Base-by-base conservation (phyloP, 441 rosid genomes). In the Daphne laureola region DNA sequence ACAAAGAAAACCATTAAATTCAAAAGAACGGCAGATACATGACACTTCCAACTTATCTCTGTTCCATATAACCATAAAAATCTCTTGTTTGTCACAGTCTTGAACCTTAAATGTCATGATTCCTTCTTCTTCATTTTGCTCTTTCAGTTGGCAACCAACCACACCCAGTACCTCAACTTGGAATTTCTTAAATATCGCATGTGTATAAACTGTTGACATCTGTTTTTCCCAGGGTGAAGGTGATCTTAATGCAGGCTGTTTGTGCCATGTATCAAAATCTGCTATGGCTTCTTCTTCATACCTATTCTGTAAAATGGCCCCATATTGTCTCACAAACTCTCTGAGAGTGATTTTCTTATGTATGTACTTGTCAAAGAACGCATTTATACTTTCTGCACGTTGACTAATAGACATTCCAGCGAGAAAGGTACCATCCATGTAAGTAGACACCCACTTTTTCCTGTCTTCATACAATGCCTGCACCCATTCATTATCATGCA, bases 221-320 rank as follows among this genome's bases (percentile, higher is more conserved):
- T 78, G 77, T 55, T 78, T 83, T 57, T 79, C 91, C 76, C 81
- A 81, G 12, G 85, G 91, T 26, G 91, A 84, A n/a, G 87, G 86
- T 49, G 88, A 84, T 63, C 72, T 84, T 45, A 77, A 44, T 23
- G 78, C 80, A 23, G 84, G 79, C 49, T 79, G 81, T 70, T 84
- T 81, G 56, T 77, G 80, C 71, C 76, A 73, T 18, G 83, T 78
- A 62, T 79, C 87, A 57, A 78, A 81, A 75, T 81, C 87, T 50
- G 74, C 76, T 52, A 59, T 55, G 45, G 78, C 68, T 68, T 77
- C 78, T 55, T 73, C 82, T 60, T 77, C 78, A 57, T 68, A 71
- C 49, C 78, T 63, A 55, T 77, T 70, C 47, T 60, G 74, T 17
- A 77, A 40, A 66, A 77, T 68, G 45, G 54, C 62, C 49, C 71